phyloP scores from a whole-genome alignment of 306 rosid species.

The Rosa lucieae region DNA sequence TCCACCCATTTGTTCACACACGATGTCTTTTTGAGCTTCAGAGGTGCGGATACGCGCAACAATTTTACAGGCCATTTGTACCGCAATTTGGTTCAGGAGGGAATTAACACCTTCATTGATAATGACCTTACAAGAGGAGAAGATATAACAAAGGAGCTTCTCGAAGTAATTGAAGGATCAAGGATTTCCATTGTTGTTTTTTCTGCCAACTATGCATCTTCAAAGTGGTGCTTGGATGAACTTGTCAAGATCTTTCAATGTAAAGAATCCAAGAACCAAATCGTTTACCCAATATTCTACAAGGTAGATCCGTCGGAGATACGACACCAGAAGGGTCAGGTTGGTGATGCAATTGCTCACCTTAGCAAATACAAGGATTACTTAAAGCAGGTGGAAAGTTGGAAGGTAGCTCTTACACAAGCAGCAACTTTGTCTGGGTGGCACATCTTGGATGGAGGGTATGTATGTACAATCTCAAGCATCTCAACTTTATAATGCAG shows the following conservation, averaged over 20 bases:
- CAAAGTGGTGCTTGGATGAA: constrained; percentile 3
- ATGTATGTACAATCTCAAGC: not conserved
- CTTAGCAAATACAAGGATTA: not conserved
- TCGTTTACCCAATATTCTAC: constrained; percentile 2
- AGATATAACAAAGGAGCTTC: not conserved
- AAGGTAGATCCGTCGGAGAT: constrained; percentile 7
- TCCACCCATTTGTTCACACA: not conserved
- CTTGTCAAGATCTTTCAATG: not conserved
- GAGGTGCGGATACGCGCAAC: not conserved
- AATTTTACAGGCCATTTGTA: not conserved
- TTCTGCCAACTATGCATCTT: not conserved
- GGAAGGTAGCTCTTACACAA: not conserved
- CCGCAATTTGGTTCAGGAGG: not conserved
- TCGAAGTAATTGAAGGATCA: not conserved
- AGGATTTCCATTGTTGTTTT: not conserved
- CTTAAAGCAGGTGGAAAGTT: not conserved
- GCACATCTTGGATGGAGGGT: constrained; percentile 7
- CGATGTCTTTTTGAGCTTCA: not conserved
- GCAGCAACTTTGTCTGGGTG: not conserved
- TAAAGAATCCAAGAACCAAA: not conserved
- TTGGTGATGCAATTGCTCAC: constrained; percentile 8
- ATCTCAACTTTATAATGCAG: not conserved
- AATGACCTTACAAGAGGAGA: not conserved
- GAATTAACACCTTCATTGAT: not conserved
- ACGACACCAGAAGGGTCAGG: not conserved